phyloP scores from a whole-genome alignment of 192 early-diverging fungal species.

The Mortierella claussenii region DNA sequence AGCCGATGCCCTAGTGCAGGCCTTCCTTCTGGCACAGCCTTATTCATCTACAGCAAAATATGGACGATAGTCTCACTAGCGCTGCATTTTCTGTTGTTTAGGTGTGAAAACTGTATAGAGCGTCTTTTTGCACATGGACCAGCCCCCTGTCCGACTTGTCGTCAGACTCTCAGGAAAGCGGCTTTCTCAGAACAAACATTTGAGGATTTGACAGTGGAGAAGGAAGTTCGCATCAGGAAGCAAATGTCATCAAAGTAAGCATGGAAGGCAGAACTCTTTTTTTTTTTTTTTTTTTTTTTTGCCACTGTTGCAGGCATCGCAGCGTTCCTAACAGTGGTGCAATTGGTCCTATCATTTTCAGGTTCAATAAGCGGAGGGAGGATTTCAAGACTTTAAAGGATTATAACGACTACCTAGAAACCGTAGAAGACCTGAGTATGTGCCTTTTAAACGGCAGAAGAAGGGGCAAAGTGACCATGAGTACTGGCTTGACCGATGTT shows the following conservation, averaged over 20 bases:
- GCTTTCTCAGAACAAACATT: slow-evolving; percentile 91
- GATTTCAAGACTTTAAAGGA: slow-evolving; percentile 80
- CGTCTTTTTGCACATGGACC: slow-evolving; percentile 86
- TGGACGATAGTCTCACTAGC: not conserved
- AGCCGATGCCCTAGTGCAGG: too few relatives aligned
- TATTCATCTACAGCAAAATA: too few relatives aligned
- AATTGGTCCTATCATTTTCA: slow-evolving; percentile 11
- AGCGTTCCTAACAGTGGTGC: not conserved
- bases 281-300: too few relatives aligned
- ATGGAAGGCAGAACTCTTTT: too few relatives aligned
- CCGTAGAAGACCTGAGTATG: slow-evolving; percentile 86
- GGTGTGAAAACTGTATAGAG: slow-evolving; percentile 93
- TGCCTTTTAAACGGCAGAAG: too few relatives aligned
- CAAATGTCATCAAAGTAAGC: slow-evolving; percentile 75
- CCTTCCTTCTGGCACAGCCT: too few relatives aligned
- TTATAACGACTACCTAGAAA: slow-evolving; percentile 95
- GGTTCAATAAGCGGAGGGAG: slow-evolving; percentile 91
- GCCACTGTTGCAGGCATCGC: not conserved
- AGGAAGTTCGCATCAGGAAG: slow-evolving; percentile 89
- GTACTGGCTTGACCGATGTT: too few relatives aligned
- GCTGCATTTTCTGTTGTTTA: slow-evolving; percentile 26
- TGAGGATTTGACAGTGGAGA: slow-evolving; percentile 94
- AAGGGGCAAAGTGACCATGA: too few relatives aligned
- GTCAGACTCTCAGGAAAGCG: slow-evolving; percentile 79
- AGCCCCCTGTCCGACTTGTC: slow-evolving; percentile 92